These are phyloP conservation scores for Camellia granthamiana DNA, from an alignment of 148 eudicot genomes.

Conservation along the genomic window DNA sequence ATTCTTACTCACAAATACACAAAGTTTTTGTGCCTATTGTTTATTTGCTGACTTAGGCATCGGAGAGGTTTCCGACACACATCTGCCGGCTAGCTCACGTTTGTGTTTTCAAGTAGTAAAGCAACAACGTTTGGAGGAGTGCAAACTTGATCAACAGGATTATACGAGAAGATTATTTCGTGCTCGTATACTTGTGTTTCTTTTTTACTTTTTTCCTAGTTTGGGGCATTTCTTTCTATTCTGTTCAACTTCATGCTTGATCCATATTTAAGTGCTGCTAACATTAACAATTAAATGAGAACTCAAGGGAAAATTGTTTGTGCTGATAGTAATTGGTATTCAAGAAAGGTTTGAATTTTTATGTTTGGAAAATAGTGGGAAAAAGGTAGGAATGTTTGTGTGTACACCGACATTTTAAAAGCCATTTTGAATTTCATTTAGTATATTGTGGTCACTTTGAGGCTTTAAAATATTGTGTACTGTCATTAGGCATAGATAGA, in stretches of 20 bases:
- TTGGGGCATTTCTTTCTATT: neutral
- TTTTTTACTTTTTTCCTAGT: neutral
- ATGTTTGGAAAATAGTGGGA: neutral
- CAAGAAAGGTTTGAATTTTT: neutral
- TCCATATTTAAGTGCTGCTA: neutral
- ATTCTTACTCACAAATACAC: too few relatives aligned
- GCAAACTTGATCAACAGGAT: too few relatives aligned
- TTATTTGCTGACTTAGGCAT: too few relatives aligned
- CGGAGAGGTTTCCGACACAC: too few relatives aligned
- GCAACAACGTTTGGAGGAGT: too few relatives aligned
- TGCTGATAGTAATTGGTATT: neutral
- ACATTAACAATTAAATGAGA: too few relatives aligned
- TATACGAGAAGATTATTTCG: too few relatives aligned
- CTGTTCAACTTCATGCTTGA: neutral
- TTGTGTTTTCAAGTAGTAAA: too few relatives aligned
- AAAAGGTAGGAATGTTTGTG: neutral
- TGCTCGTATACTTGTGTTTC: neutral
- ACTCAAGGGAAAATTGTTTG: neutral
- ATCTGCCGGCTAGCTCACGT: too few relatives aligned
- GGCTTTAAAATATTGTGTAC: neutral
- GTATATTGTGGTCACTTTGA: neutral
- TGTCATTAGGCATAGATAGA: neutral
- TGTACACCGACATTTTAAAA: neutral
- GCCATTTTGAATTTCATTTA: too few relatives aligned
- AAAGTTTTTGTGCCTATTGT: too few relatives aligned